Evolutionary conservation across 805 yeast genomes (phyloP).

Genomic region (Yamadazyma takamatsuzukensis): DNA sequence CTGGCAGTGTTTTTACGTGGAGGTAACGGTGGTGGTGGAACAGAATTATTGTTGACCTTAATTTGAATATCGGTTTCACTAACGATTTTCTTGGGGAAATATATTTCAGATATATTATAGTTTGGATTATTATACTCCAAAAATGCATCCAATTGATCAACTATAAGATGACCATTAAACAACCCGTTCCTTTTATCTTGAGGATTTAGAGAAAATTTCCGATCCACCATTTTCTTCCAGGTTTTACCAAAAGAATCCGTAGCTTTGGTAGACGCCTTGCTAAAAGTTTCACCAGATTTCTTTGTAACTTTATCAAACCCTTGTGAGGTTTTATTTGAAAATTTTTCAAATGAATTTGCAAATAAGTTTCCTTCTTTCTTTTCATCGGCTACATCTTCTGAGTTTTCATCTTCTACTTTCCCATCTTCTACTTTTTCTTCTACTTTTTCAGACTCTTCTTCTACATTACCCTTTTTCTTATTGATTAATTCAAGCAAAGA

Average conservation of each 20-base stretch:
- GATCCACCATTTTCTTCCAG: slow-evolving; percentile 16
- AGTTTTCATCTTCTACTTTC: slow-evolving; percentile 26
- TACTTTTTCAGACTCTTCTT: slow-evolving; percentile 35
- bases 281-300: no score
- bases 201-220: slow-evolving; percentile 22
- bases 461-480: slow-evolving; percentile 34
- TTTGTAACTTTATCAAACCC: slow-evolving; percentile 25
- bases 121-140: slow-evolving; percentile 22
- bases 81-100: slow-evolving; percentile 22
- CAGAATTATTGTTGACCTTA: slow-evolving; percentile 3
- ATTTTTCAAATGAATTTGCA: no score
- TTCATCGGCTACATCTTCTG: no score
- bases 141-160: slow-evolving; percentile 31
- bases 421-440: slow-evolving; percentile 33
- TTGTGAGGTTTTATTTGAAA: slow-evolving; percentile 19
- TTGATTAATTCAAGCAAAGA: slow-evolving; percentile 26
- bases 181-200: slow-evolving; percentile 28
- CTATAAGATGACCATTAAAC: slow-evolving; percentile 25
- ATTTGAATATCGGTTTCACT: slow-evolving; percentile 7
- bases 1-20: slow-evolving; percentile 24
- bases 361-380: no score
- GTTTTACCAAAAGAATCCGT: slow-evolving; percentile 27
- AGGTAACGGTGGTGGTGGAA: slow-evolving; percentile 29
- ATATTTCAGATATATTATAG: slow-evolving; percentile 22
- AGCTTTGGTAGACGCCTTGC: no score